A percentile compares a stretch with the other conserved stretches of the same genome.
Evolutionary conservation across 495 filamentous ascomycete species (phyloP).

Genomic region (Entonaema liquescens): DNA sequence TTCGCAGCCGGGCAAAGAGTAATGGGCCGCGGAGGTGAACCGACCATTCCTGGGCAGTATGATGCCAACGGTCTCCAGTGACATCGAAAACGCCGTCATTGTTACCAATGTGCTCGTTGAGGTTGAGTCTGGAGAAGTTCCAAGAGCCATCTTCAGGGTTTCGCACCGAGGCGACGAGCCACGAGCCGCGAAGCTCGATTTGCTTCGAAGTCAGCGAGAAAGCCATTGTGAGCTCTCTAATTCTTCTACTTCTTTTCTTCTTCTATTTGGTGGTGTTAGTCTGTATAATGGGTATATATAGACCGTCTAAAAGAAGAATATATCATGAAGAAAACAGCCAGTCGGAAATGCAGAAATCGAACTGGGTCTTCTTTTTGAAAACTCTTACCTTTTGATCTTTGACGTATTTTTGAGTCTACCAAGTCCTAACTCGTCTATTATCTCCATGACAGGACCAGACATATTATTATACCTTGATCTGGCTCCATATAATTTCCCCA

Average conservation of each 20-base stretch:
- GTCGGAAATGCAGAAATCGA: background rate
- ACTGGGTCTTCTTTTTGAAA: background rate
- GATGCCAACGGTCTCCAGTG: constrained; percentile 20
- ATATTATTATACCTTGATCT: constrained; percentile 10
- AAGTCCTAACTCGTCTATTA: background rate
- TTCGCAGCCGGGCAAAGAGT: constrained; percentile 23
- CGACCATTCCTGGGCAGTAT: constrained; percentile 33
- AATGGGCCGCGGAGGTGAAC: constrained; percentile 16
- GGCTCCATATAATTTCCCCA: constrained; percentile 1
- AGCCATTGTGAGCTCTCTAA: constrained; percentile 19
- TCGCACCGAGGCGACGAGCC: constrained; percentile 26
- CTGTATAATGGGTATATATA: background rate
- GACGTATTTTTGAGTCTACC: background rate
- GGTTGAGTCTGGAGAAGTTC: constrained; percentile 25
- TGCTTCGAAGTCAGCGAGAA: constrained; percentile 37
- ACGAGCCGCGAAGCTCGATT: constrained; percentile 31
- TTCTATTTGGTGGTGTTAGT: background rate
- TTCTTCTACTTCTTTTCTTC: background rate
- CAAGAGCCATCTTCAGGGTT: constrained; percentile 26
- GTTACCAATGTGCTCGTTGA: constrained; percentile 38
- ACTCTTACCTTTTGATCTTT: constrained; percentile 1
- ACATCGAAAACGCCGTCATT: constrained; percentile 30
- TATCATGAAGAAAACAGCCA: background rate
- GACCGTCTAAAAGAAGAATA: background rate
- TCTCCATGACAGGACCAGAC: constrained; percentile 6